Conservation (phyloP, 768 basidiomycete genomes). For the Pleurotus citrinopileatus region DNA sequence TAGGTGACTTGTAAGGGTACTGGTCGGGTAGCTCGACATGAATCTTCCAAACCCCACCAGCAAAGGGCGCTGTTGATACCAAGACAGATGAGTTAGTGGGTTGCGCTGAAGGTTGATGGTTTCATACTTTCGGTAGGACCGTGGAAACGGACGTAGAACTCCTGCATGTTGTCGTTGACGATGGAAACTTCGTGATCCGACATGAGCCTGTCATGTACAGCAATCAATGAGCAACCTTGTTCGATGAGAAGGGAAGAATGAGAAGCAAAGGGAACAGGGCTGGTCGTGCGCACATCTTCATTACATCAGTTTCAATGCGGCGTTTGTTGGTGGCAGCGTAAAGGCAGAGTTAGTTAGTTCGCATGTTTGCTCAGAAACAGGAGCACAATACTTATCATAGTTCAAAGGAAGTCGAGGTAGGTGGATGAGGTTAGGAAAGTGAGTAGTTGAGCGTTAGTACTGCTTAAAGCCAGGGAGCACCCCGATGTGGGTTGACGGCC, state of each 20-base stretch:
- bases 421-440: neutral
- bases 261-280: neutral
- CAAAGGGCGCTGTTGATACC: constrained; percentile 75
- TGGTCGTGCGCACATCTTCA: constrained; percentile 78
- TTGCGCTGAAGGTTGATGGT: neutral
- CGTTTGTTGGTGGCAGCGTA: constrained; percentile 85
- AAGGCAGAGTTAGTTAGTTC: constrained; percentile 22
- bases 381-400: constrained; percentile 59
- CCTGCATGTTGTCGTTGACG: constrained; percentile 98
- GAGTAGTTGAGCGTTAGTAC: too few species aligned
- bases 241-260: constrained; percentile 2
- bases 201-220: constrained; percentile 70
- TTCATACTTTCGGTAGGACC: constrained; percentile 90
- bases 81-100: constrained; percentile 7
- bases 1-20: constrained; percentile 98
- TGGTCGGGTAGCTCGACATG: constrained; percentile 98
- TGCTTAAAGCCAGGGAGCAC: too few species aligned
- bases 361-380: neutral
- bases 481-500: too few species aligned
- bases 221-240: constrained; percentile 11
- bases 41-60: constrained; percentile 99
- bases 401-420: constrained; percentile 12
- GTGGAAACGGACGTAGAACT: constrained; percentile 96
- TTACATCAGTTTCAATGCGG: constrained; percentile 98
- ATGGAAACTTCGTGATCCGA: constrained; percentile 97